Percentiles rank a stretch among this genome's conserved stretches.
Evolutionary conservation across 1,139 yeast genomes (phyloP).

Genomic region (Blastobotrys persicus): DNA sequence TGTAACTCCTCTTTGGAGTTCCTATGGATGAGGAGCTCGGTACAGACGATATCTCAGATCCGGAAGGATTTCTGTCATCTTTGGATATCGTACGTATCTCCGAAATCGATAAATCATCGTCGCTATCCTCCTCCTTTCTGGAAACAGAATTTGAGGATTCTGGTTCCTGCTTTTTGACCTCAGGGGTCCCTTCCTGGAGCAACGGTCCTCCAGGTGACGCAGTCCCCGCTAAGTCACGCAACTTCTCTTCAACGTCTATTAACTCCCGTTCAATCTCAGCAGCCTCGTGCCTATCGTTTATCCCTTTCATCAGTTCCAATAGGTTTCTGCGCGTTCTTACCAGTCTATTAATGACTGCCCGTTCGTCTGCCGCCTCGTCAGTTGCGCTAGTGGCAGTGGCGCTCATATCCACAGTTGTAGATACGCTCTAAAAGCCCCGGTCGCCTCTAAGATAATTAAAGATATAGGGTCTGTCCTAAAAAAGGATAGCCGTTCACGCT

Average conservation of each 20-base stretch:
- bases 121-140: background rate
- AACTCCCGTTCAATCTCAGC: background rate
- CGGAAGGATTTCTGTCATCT: background rate
- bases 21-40: background rate
- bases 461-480: background rate
- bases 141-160: background rate
- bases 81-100: background rate
- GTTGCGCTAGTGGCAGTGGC: background rate
- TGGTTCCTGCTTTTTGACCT: background rate
- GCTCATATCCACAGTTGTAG: background rate
- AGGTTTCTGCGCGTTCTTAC: background rate
- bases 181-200: background rate
- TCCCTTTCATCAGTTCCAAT: background rate
- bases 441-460: too few relatives aligned
- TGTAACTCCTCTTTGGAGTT: background rate
- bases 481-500: background rate
- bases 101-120: slow-evolving; percentile 4
- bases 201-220: slow-evolving; percentile 5
- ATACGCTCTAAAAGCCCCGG: background rate
- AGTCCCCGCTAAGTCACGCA: slow-evolving; percentile 2
- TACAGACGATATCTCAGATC: background rate
- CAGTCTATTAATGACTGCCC: background rate
- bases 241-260: background rate
- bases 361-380: background rate
- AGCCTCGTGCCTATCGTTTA: background rate